Conservation (phyloP, 805 yeast species). For the Sugiyamaella valdiviana region DNA sequence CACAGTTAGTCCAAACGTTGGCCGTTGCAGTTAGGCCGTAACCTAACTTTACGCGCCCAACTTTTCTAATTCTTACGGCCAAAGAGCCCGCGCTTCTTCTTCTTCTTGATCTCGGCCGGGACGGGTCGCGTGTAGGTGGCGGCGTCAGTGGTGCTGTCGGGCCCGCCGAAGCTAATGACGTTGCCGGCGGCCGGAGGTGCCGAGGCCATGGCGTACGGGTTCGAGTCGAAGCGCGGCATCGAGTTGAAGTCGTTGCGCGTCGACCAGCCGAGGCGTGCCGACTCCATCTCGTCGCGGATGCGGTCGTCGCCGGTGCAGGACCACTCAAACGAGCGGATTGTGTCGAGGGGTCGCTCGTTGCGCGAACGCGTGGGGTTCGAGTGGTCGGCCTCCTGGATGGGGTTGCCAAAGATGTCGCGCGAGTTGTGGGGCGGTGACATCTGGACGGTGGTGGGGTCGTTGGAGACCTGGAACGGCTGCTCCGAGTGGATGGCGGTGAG, state of each 20-base stretch:
- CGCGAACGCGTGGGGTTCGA: slow-evolving; percentile 91
- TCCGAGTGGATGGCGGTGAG: slow-evolving; percentile 89
- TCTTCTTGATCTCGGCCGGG: slow-evolving; percentile 40
- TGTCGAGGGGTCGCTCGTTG: slow-evolving; percentile 95
- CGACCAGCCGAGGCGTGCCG: slow-evolving; percentile 75
- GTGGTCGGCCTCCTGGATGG: slow-evolving; percentile 71
- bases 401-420: slow-evolving; percentile 81
- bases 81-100: slow-evolving; percentile 76
- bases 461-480: slow-evolving; percentile 80
- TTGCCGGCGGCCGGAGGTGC: slow-evolving; percentile 29
- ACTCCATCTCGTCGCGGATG: slow-evolving; percentile 76
- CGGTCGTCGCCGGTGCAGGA: slow-evolving; percentile 84
- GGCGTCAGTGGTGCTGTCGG: slow-evolving; percentile 23
- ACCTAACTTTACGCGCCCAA: no score
- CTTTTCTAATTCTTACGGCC: slow-evolving; percentile 55
- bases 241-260: slow-evolving; percentile 55
- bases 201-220: slow-evolving; percentile 27
- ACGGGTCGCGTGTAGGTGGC: slow-evolving; percentile 40
- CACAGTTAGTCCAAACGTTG: no score
- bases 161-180: slow-evolving; percentile 32
- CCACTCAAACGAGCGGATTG: slow-evolving; percentile 88
- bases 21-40: no score
- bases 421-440: slow-evolving; percentile 48
- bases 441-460: slow-evolving; percentile 36
- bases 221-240: slow-evolving; percentile 50